These are phyloP conservation scores for Phlegmacium glaucopus DNA, from an alignment of 768 basidiomycete species.

Conservation along the genomic window DNA sequence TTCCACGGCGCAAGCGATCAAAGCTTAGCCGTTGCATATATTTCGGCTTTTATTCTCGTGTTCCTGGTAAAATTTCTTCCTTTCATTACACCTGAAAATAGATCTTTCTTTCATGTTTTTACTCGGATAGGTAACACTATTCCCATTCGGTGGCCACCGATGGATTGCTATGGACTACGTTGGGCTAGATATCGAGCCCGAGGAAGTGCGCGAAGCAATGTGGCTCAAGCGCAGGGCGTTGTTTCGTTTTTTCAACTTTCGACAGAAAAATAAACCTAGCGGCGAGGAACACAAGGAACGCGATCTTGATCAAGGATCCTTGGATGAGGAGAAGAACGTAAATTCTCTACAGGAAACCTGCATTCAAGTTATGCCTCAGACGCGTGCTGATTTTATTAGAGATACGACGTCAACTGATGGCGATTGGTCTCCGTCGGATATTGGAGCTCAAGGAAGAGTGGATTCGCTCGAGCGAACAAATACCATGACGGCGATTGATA, in stretches of 20 bases:
- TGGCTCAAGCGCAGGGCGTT: slow-evolving; percentile 29
- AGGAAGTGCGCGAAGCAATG: slow-evolving; percentile 48
- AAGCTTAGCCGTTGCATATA: slow-evolving; percentile 63
- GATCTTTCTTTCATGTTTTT: background rate
- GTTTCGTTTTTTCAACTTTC: background rate
- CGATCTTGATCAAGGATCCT: too few species aligned
- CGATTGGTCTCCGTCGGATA: too few species aligned
- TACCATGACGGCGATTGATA: too few species aligned
- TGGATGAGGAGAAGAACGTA: too few species aligned
- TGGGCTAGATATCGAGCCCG: slow-evolving; percentile 59
- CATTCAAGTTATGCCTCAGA: too few species aligned
- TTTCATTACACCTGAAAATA: background rate
- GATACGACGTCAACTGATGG: too few species aligned
- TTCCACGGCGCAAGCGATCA: slow-evolving; percentile 59
- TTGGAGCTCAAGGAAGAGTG: too few species aligned
- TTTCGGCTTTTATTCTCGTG: slow-evolving; percentile 57
- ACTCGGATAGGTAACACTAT: slow-evolving; percentile 52
- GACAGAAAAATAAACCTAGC: too few species aligned
- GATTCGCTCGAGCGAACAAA: too few species aligned
- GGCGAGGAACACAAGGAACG: too few species aligned
- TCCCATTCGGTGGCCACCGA: slow-evolving; percentile 56
- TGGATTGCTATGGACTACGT: slow-evolving; percentile 59
- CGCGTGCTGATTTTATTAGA: too few species aligned
- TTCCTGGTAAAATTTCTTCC: slow-evolving; percentile 42
- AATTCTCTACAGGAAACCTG: too few species aligned